Evolutionary conservation across 345 rosid species (phyloP).

Genomic region (Gossypium ekmanianum): DNA sequence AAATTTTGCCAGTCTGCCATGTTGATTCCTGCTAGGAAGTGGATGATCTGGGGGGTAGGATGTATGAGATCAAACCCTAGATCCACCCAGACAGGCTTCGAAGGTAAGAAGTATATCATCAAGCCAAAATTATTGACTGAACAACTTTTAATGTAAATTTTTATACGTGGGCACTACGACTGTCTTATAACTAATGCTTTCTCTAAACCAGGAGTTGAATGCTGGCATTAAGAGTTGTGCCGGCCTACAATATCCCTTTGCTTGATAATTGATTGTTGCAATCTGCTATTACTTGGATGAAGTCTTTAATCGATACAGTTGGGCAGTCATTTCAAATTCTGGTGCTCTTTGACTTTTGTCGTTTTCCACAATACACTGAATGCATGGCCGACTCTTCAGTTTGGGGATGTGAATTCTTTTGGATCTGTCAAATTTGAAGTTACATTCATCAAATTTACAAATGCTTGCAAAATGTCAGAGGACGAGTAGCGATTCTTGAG

Average conservation of each 20-base stretch:
- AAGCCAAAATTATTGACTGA: too few species aligned
- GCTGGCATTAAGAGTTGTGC: slow-evolving; percentile 12
- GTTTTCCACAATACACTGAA: neutral
- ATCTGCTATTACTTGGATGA: neutral
- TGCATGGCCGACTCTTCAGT: neutral
- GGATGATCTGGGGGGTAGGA: slow-evolving; percentile 23
- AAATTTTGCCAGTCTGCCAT: neutral
- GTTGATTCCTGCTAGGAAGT: slow-evolving; percentile 19
- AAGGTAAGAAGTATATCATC: slow-evolving; percentile 24
- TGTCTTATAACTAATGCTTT: slow-evolving; percentile 9
- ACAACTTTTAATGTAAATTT: neutral
- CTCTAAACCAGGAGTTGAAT: slow-evolving; percentile 19
- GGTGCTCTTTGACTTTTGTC: neutral
- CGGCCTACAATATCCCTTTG: neutral
- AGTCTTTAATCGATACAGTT: neutral
- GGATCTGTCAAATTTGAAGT: neutral
- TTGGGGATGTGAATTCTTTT: neutral
- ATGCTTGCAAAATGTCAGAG: neutral
- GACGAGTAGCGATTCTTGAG: neutral
- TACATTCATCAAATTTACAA: slow-evolving; percentile 8
- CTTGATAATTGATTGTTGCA: neutral
- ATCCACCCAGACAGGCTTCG: slow-evolving; percentile 20
- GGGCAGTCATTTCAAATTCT: neutral
- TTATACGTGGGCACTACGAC: neutral
- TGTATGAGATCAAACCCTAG: slow-evolving; percentile 19